Evolutionary conservation across 75 land plant species (phyloP).

Genomic region (Sequoia sempervirens): DNA sequence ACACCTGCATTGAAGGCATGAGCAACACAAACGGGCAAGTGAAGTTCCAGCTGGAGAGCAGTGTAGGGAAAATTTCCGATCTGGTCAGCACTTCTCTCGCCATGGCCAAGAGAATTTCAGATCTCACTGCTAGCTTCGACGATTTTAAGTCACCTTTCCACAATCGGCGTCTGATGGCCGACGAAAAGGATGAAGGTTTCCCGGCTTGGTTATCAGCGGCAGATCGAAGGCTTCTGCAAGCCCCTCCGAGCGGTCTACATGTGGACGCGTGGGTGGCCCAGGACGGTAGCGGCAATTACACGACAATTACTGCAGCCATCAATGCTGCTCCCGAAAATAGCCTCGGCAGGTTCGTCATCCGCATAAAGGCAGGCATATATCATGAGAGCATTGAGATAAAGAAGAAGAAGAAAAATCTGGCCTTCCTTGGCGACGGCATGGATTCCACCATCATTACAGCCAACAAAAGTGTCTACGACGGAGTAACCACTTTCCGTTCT

Average conservation of each 20-base stretch:
- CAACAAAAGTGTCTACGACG: conserved; percentile 21
- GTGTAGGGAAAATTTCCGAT: not conserved
- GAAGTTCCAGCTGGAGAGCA: not conserved
- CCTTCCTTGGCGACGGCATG: conserved; percentile 51
- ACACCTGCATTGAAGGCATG: conserved; percentile 58
- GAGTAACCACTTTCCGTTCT: conserved; percentile 25
- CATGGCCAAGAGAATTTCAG: not conserved
- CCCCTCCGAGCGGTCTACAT: not conserved
- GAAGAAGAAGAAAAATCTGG: conserved; percentile 14
- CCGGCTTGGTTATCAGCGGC: conserved; percentile 18
- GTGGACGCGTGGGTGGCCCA: conserved; percentile 32
- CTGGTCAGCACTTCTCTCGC: conserved; percentile 3
- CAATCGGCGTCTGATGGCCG: not conserved
- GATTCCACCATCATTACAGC: conserved; percentile 41
- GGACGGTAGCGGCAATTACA: conserved; percentile 46
- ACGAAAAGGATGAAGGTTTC: not conserved
- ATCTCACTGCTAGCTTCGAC: not conserved
- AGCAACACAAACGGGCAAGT: not conserved
- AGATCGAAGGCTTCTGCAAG: conserved; percentile 11
- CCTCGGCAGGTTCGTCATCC: conserved; percentile 28
- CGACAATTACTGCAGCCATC: conserved; percentile 47
- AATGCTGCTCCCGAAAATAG: conserved; percentile 32
- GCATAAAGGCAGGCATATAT: conserved; percentile 54
- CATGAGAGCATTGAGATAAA: conserved; percentile 27
- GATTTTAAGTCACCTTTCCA: not conserved